Percentiles rank a stretch among this genome's conserved stretches.
These are phyloP conservation scores for Botryotinia convoluta DNA, from an alignment of 2,329 filamentous ascomycete genomes.

Conservation along the genomic window DNA sequence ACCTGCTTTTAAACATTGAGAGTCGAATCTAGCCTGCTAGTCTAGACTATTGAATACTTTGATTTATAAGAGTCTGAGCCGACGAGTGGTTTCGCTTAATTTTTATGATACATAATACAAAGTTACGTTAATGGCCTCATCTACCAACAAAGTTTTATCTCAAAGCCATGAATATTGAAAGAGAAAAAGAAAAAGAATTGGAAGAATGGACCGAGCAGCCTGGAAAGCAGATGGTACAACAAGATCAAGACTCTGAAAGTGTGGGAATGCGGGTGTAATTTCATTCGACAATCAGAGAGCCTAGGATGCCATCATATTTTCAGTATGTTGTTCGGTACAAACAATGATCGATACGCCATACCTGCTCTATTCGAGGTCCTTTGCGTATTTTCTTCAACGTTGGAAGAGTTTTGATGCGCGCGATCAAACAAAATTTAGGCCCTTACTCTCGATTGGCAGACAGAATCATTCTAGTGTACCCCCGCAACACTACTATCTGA, in stretches of 20 bases:
- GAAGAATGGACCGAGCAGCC: too few species aligned
- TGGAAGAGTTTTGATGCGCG: not conserved
- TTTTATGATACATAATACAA: not conserved
- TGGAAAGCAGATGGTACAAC: not conserved
- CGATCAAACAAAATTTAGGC: too few species aligned
- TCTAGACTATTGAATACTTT: not conserved
- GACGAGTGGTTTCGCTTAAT: not conserved
- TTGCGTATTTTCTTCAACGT: not conserved
- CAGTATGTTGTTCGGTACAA: not conserved
- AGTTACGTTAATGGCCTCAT: not conserved
- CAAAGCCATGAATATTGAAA: too few species aligned
- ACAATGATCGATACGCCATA: not conserved
- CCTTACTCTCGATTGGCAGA: too few species aligned
- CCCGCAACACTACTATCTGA: not conserved
- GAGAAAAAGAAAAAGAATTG: too few species aligned
- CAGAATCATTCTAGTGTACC: not conserved
- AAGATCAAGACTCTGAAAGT: not conserved
- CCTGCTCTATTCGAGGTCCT: too few species aligned
- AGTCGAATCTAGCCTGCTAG: not conserved
- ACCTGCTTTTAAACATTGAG: not conserved
- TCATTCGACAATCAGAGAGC: not conserved
- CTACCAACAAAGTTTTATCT: not conserved
- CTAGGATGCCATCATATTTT: not conserved
- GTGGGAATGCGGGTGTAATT: not conserved
- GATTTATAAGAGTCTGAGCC: not conserved